These are phyloP conservation scores for Cucumis hystrix DNA, from an alignment of 306 rosid species.

Conservation along the genomic window DNA sequence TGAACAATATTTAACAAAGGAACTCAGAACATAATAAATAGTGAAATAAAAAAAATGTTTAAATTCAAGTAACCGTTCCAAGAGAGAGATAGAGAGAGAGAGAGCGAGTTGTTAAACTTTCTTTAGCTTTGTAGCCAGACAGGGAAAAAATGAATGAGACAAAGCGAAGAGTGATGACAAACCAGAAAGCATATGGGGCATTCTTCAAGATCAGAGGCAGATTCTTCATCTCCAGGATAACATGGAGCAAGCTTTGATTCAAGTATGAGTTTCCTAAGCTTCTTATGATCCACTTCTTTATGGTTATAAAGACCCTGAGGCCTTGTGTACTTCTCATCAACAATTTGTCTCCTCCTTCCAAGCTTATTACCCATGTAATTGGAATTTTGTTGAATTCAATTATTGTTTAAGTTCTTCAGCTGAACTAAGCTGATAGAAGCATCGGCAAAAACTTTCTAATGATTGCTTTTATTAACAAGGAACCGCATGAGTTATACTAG, in stretches of 20 bases:
- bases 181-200: slow-evolving; percentile 99
- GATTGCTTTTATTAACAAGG: slow-evolving; percentile 5
- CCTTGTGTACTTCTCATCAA: slow-evolving; percentile 83
- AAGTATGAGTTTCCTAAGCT: slow-evolving; percentile 85
- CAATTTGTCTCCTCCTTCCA: slow-evolving; percentile 84
- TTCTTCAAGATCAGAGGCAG: slow-evolving; percentile 57
- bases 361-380: slow-evolving; percentile 92
- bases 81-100: not conserved
- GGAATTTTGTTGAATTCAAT: slow-evolving; percentile 7
- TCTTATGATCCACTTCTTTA: slow-evolving; percentile 96
- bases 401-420: slow-evolving; percentile 18
- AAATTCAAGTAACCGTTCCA: not conserved
- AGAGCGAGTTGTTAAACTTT: not conserved
- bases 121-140: not conserved
- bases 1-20: not conserved
- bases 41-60: not conserved
- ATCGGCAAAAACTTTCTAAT: slow-evolving; percentile 16
- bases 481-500: slow-evolving; percentile 3
- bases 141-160: not conserved
- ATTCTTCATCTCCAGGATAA: slow-evolving; percentile 88
- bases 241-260: slow-evolving; percentile 97
- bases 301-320: slow-evolving; percentile 96
- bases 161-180: slow-evolving; percentile 12
- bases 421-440: slow-evolving; percentile 16
- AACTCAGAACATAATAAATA: not conserved